phyloP scores from a whole-genome alignment of 495 filamentous ascomycete species.

The Sordaria brevicollis region DNA sequence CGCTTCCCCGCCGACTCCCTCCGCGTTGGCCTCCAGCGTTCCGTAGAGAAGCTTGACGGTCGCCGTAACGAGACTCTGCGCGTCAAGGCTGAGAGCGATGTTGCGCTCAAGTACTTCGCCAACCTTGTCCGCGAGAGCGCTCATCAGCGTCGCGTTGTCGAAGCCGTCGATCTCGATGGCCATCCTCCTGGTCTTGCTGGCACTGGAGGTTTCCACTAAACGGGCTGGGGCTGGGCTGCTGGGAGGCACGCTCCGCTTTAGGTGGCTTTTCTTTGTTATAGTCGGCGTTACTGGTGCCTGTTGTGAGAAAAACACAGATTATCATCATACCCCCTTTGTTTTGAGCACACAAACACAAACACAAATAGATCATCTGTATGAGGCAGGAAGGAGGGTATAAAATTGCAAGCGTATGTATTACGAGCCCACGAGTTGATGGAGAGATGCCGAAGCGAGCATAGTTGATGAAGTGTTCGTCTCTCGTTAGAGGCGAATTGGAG shows the following conservation, averaged over 20 bases:
- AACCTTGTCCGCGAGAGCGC: slow-evolving; percentile 71
- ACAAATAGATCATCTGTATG: not conserved
- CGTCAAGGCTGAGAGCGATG: slow-evolving; percentile 59
- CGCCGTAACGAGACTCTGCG: slow-evolving; percentile 73
- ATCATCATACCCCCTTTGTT: not conserved
- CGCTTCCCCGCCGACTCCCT: slow-evolving; percentile 76
- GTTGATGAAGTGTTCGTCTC: not conserved
- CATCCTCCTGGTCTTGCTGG: slow-evolving; percentile 35
- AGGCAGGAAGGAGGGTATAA: not conserved
- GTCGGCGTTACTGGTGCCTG: not conserved
- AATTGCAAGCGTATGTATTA: not conserved
- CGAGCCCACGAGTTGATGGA: not conserved
- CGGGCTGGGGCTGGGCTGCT: not conserved
- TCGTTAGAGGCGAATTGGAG: not conserved
- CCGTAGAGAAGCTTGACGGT: slow-evolving; percentile 67
- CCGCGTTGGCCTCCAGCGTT: slow-evolving; percentile 65
- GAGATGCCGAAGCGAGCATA: not conserved
- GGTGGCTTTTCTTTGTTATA: not conserved
- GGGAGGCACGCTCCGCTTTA: not conserved
- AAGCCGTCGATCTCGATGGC: slow-evolving; percentile 72
- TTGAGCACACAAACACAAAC: not conserved
- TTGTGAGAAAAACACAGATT: not conserved
- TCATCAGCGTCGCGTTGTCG: slow-evolving; percentile 61
- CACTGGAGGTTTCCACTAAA: not conserved
- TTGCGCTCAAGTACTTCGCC: slow-evolving; percentile 75